phyloP scores from a whole-genome alignment of 2,329 filamentous ascomycete species.

The Xylariales sp. region DNA sequence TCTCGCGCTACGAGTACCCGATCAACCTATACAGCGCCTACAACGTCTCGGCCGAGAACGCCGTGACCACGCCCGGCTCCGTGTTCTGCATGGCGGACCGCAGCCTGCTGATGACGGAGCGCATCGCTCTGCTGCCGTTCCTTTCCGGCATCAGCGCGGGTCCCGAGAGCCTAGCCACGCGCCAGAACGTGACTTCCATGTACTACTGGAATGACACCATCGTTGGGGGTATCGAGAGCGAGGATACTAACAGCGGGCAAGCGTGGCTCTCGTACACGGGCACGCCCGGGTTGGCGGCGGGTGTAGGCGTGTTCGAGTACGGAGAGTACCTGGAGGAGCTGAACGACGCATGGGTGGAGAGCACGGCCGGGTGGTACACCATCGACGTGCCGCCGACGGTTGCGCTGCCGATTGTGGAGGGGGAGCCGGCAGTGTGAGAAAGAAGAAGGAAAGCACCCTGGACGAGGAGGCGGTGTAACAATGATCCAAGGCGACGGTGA shows the following conservation, averaged over 20 bases:
- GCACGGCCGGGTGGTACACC: slow-evolving; percentile 14
- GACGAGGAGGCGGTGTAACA: too few species aligned
- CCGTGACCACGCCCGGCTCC: slow-evolving; percentile 21
- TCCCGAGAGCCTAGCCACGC: slow-evolving; percentile 14
- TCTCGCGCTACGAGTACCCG: slow-evolving; percentile 22
- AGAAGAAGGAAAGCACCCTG: too few species aligned
- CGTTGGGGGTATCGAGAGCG: slow-evolving; percentile 20
- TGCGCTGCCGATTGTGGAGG: slow-evolving; percentile 14
- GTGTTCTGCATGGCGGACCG: slow-evolving; percentile 24
- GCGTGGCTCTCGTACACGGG: slow-evolving; percentile 22
- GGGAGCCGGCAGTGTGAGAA: slow-evolving; percentile 11
- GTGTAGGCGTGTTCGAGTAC: slow-evolving; percentile 16
- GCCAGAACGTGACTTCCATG: slow-evolving; percentile 24
- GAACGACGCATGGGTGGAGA: slow-evolving; percentile 15
- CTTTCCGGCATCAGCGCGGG: slow-evolving; percentile 16
- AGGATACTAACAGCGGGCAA: slow-evolving; percentile 21
- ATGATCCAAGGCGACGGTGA: too few species aligned
- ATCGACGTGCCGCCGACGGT: slow-evolving; percentile 16
- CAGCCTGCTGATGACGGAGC: slow-evolving; percentile 16
- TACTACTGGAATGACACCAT: slow-evolving; percentile 28
- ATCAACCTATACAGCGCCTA: slow-evolving; percentile 27
- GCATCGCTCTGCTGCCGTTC: slow-evolving; percentile 16
- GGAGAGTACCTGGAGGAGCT: slow-evolving; percentile 19
- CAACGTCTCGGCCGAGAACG: slow-evolving; percentile 18
- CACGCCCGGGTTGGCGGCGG: slow-evolving; percentile 9